Percentiles rank a stretch among this genome's conserved stretches.
Evolutionary conservation across 495 filamentous ascomycete genomes (phyloP).

Genomic region (Aspergillus mulundensis): DNA sequence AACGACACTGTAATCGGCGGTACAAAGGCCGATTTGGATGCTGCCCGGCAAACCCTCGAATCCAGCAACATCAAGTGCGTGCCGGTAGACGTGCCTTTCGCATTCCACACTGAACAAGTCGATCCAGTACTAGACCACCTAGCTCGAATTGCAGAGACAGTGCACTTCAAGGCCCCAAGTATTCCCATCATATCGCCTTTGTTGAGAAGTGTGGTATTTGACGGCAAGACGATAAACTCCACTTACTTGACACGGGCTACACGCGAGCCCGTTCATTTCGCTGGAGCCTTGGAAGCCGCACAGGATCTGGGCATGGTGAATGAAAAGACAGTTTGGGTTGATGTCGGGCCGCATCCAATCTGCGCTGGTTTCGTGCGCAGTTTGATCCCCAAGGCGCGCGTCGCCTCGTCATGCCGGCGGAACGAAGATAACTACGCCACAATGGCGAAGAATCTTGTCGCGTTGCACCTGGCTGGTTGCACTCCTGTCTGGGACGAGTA

Average conservation of each 20-base stretch:
- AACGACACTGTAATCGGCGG: slow-evolving; percentile 51
- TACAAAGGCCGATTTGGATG: slow-evolving; percentile 43
- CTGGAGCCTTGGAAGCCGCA: slow-evolving; percentile 57
- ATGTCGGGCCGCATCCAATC: slow-evolving; percentile 42
- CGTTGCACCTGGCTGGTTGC: slow-evolving; percentile 55
- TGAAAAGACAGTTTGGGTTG: slow-evolving; percentile 29
- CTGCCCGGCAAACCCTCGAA: slow-evolving; percentile 51
- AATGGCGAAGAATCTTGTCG: slow-evolving; percentile 47
- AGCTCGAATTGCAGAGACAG: slow-evolving; percentile 51
- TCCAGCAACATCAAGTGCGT: slow-evolving; percentile 60
- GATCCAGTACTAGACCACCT: slow-evolving; percentile 70
- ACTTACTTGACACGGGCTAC: slow-evolving; percentile 62
- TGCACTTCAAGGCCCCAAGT: slow-evolving; percentile 57
- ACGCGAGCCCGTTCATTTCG: slow-evolving; percentile 69
- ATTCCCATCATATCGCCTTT: slow-evolving; percentile 70
- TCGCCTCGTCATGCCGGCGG: slow-evolving; percentile 43
- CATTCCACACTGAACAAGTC: slow-evolving; percentile 80
- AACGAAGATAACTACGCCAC: slow-evolving; percentile 50
- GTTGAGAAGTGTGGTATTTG: slow-evolving; percentile 52
- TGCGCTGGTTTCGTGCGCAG: slow-evolving; percentile 23
- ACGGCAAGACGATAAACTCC: slow-evolving; percentile 48
- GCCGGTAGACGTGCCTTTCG: slow-evolving; percentile 68
- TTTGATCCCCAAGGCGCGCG: slow-evolving; percentile 21
- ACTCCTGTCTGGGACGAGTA: slow-evolving; percentile 65
- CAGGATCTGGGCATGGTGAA: slow-evolving; percentile 18